Conservation (phyloP, 495 filamentous ascomycete species). For the Mycothermus thermophilus region DNA sequence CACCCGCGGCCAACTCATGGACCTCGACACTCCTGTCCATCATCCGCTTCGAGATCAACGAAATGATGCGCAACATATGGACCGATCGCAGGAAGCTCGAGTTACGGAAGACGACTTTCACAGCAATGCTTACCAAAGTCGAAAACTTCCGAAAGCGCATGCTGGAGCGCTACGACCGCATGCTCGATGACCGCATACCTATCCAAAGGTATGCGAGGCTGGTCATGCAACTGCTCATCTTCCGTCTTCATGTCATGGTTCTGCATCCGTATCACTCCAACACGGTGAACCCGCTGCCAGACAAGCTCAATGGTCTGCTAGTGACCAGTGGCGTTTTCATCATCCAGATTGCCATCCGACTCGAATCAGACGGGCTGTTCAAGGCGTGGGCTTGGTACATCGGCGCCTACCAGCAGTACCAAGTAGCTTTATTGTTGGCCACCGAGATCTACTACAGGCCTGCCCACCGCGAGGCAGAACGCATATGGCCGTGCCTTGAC, state of each 20-base stretch:
- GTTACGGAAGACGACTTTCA: constrained; percentile 41
- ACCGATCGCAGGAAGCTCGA: constrained; percentile 48
- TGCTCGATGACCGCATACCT: constrained; percentile 42
- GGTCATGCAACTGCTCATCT: constrained; percentile 47
- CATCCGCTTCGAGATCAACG: constrained; percentile 58
- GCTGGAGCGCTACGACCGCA: constrained; percentile 43
- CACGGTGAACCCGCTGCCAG: constrained; percentile 36
- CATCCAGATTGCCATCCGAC: constrained; percentile 44
- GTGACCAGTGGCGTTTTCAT: constrained; percentile 37
- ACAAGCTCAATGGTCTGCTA: constrained; percentile 32
- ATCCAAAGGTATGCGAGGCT: constrained; percentile 45
- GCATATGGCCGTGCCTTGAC: constrained; percentile 58
- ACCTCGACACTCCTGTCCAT: constrained; percentile 51
- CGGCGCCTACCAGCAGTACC: constrained; percentile 42
- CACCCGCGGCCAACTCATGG: constrained; percentile 38
- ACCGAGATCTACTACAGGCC: constrained; percentile 44
- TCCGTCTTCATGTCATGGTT: constrained; percentile 48
- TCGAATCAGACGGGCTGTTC: constrained; percentile 43
- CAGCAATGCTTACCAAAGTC: constrained; percentile 43
- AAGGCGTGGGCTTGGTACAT: constrained; percentile 42
- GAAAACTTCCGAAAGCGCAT: constrained; percentile 46
- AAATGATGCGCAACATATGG: constrained; percentile 56
- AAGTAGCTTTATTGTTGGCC: constrained; percentile 38
- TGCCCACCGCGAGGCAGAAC: constrained; percentile 37
- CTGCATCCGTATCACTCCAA: constrained; percentile 51